Evolutionary conservation across 163 green algal genomes (phyloP), one percentile per base, ranked within the genome.

Genomic region (Volvox carteri): DNA sequence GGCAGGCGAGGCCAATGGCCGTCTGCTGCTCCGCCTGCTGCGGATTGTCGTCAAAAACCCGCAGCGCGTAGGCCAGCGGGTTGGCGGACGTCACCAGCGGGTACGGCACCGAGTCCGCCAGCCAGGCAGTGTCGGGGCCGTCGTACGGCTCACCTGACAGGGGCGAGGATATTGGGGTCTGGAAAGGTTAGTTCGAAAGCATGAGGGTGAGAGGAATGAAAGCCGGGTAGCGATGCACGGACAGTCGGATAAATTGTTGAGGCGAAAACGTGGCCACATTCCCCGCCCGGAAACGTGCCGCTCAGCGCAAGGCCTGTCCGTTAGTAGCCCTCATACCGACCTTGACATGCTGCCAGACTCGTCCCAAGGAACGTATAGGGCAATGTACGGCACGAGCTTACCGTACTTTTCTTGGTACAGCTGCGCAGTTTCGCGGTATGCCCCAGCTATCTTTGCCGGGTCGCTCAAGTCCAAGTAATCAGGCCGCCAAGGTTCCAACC

Each of bases 121-220:
- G 12, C 83, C 83, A 88, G 48, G 48, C 83, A 23, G 83, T 88
- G 28, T 88, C 83, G 28, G 67, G 35, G 30, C 12, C 28, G 68
- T 74, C 68, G 48, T 88, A 88, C 14, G 50, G 48, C 50, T 88
- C 48, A 12, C 50, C 83, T 88, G 54, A n/a, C n/a, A n/a, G n/a
- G n/a, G n/a, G n/a, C n/a, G n/a, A n/a, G n/a, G n/a, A n/a, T n/a
- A n/a, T n/a, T n/a, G n/a, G n/a, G n/a, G n/a, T n/a, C n/a, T n/a
- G n/a, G n/a, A n/a, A n/a, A n/a, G n/a, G n/a, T n/a, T n/a, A n/a
- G n/a, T n/a, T n/a, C n/a, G n/a, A n/a, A n/a, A n/a, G n/a, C n/a
- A n/a, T n/a, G n/a, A n/a, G n/a, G n/a, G n/a, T n/a, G n/a, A n/a
- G n/a, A n/a, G n/a, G n/a, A n/a, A n/a, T n/a, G n/a, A n/a, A n/a